A percentile compares a stretch with the other conserved stretches of the same genome.
These are phyloP conservation scores for Cyberlindnera xishuangbannaensis DNA, from an alignment of 805 yeast genomes.

Conservation along the genomic window DNA sequence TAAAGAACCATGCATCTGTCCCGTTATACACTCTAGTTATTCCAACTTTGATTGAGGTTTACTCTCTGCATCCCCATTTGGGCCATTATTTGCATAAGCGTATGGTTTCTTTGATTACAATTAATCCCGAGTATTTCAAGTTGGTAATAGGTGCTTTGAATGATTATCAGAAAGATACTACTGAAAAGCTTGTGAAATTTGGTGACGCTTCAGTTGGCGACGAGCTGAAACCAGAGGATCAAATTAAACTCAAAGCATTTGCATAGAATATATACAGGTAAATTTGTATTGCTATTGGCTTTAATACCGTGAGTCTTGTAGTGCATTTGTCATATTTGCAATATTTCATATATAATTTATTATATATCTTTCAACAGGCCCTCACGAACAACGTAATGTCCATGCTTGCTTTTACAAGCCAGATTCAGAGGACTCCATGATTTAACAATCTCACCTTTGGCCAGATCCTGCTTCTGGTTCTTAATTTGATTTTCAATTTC, in stretches of 20 bases:
- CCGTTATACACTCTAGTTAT: slow-evolving; percentile 29
- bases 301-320: too few relatives aligned
- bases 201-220: slow-evolving; percentile 19
- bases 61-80: slow-evolving; percentile 17
- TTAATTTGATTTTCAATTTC: slow-evolving; percentile 26
- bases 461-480: slow-evolving; percentile 18
- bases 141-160: slow-evolving; percentile 36
- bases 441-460: slow-evolving; percentile 36
- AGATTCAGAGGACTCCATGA: slow-evolving; percentile 38
- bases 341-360: neutral
- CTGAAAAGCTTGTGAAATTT: slow-evolving; percentile 40
- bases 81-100: slow-evolving; percentile 40
- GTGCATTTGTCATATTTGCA: too few relatives aligned
- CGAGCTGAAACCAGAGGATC: slow-evolving; percentile 23
- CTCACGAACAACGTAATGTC: slow-evolving; percentile 39
- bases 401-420: slow-evolving; percentile 30
- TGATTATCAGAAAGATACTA: slow-evolving; percentile 32
- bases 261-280: slow-evolving; percentile 15
- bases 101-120: slow-evolving; percentile 39
- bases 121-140: slow-evolving; percentile 45
- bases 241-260: slow-evolving; percentile 49
- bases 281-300: too few relatives aligned
- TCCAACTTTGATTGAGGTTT: slow-evolving; percentile 32
- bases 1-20: slow-evolving; percentile 14
- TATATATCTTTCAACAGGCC: slow-evolving; percentile 35